Percentiles rank a stretch among this genome's conserved stretches.
These are phyloP conservation scores for Kwoniella mangroviensis DNA, from an alignment of 768 basidiomycete species.

Conservation along the genomic window DNA sequence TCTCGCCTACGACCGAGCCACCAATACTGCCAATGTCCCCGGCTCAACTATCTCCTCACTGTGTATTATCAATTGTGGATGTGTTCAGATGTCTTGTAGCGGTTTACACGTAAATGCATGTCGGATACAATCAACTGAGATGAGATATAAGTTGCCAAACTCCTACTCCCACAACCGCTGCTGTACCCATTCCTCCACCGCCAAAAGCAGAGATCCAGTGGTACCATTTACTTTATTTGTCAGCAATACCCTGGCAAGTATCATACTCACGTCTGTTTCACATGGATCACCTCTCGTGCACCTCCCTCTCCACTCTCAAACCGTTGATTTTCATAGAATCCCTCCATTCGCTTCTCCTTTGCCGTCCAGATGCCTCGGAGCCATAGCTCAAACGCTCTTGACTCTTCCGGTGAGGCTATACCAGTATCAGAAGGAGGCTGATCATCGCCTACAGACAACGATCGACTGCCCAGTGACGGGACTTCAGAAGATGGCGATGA, in stretches of 20 bases:
- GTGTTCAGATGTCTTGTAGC: slow-evolving; percentile 10
- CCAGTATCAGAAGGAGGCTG: slow-evolving; percentile 44
- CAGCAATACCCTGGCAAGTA: background rate
- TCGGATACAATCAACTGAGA: background rate
- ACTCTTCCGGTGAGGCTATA: slow-evolving; percentile 65
- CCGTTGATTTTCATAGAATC: slow-evolving; percentile 65
- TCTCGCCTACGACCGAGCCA: slow-evolving; percentile 15
- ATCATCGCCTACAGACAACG: slow-evolving; percentile 37
- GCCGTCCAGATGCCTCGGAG: slow-evolving; percentile 76
- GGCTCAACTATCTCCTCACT: slow-evolving; percentile 39
- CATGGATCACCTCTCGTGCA: slow-evolving; percentile 32
- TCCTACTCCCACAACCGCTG: slow-evolving; percentile 11
- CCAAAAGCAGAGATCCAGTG: slow-evolving; percentile 46
- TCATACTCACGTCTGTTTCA: slow-evolving; percentile 44
- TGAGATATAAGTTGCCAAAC: slow-evolving; percentile 7
- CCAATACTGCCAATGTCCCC: slow-evolving; percentile 26
- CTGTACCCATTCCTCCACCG: slow-evolving; percentile 41
- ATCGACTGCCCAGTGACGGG: slow-evolving; percentile 59
- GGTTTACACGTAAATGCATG: slow-evolving; percentile 16
- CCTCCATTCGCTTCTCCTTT: slow-evolving; percentile 80
- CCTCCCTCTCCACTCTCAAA: slow-evolving; percentile 57
- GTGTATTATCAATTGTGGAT: slow-evolving; percentile 37
- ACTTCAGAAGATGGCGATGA: slow-evolving; percentile 34
- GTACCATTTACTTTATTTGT: slow-evolving; percentile 37
- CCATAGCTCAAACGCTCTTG: slow-evolving; percentile 78